Base-by-base conservation (phyloP, 2,329 filamentous ascomycete genomes). In the Penicillium sumatraense region DNA sequence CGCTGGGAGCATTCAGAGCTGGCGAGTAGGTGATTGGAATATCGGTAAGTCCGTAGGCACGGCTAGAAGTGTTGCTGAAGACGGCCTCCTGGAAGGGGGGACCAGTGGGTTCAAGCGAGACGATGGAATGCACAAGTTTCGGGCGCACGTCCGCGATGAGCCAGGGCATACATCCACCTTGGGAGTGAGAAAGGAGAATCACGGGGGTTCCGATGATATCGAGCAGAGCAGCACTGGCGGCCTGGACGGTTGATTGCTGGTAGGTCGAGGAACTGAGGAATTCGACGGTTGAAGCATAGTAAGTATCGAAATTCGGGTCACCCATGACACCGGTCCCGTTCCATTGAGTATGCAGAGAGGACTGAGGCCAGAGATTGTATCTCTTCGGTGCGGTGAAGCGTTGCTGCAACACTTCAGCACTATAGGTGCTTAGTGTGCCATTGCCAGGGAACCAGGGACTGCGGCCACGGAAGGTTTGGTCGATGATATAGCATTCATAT, bases 101-200 rank as follows among this genome's bases (percentile, higher is more conserved):
- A 0, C 82, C 83, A 5, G 72, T 67, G 0, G 83, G 82, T 59
- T 85, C 83, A 10, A 86, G 56, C 1, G 76, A 74, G 2, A 86
- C 67, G 20, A 84, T 75, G 1, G 69, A 78, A 24, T 74, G 75
- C 2, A 84, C 78, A 0, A 80, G 68, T 0, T 75, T 58, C 0
- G 83, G 81, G 9, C 75, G 62, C 1, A 70, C 67, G 59, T 86
- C 82, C 1, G 78, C 80, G 6, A 81, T 74, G 5, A 80, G 69
- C 75, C 76, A 83, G 2, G 75, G 76, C 52, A 77, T 75, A 1
- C 73, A 69, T 1, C 78, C 77, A 1, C 78, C 80, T 14, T 80
- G 74, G 1, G 78, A 80, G 57, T 85, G 79, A 0, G 78, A 78
- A 9, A 85, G 57, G 3, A 85, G 62, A 36, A 81, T 68, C 0